These are phyloP conservation scores for Talaromyces pinophilus DNA, from an alignment of 2,329 filamentous ascomycete species.

Conservation along the genomic window DNA sequence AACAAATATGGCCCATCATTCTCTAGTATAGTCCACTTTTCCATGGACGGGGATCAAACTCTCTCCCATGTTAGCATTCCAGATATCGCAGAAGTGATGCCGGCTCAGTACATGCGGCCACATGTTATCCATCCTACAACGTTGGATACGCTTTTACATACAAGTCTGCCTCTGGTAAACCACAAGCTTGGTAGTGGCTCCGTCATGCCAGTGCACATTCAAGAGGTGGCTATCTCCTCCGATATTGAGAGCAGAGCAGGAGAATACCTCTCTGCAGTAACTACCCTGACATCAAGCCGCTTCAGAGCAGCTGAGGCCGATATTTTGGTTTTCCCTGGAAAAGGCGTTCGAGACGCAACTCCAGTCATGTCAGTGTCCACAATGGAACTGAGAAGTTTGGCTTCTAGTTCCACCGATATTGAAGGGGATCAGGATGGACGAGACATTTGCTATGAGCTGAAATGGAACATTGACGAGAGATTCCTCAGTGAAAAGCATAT, in stretches of 20 bases:
- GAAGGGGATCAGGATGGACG: neutral
- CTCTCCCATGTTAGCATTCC: constrained; percentile 29
- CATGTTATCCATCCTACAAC: constrained; percentile 41
- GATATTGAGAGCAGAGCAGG: neutral
- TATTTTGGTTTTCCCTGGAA: neutral
- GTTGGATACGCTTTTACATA: constrained; percentile 35
- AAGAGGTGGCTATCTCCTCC: neutral
- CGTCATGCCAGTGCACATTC: neutral
- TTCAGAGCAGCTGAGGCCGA: neutral
- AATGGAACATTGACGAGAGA: neutral
- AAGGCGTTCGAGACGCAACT: neutral
- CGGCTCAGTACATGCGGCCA: constrained; percentile 33
- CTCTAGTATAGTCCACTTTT: neutral
- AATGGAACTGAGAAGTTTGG: neutral
- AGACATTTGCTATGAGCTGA: neutral
- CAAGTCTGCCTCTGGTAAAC: neutral
- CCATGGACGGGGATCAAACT: neutral
- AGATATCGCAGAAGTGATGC: constrained; percentile 35
- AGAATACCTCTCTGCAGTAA: neutral
- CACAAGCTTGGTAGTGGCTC: neutral
- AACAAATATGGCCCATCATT: constrained; percentile 1
- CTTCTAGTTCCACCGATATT: neutral
- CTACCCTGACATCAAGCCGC: neutral
- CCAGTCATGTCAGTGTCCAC: neutral
- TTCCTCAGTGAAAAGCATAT: neutral